Evolutionary conservation across 306 rosid genomes (phyloP), one percentile per base, ranked within the genome.

Genomic region (Ochetophila trinervis): DNA sequence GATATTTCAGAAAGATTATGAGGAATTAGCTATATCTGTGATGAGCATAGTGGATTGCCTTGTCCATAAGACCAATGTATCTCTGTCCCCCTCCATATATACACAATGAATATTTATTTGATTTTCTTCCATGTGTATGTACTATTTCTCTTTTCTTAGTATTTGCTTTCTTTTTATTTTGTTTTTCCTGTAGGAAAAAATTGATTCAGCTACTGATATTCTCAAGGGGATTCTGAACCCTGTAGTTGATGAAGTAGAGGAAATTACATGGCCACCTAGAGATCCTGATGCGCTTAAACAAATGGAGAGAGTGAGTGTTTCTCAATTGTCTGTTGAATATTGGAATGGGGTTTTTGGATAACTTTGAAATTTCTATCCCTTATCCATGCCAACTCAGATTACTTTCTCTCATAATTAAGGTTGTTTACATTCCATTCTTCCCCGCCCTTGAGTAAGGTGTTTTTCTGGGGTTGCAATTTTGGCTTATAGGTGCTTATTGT

Each of bases 241-340:
- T 65, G 91, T 85, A 64, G 79, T 87, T 66, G 85, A 83, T 72
- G 85, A 79, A 36, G 93, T 65, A 53, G 95, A 85, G 67, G 96
- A 92, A 79, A 86, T 92, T 79, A 19, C 64, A 36, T 89, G 98
- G 98, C 96, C 98, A 68, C 98, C 96, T 12, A 84, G 80, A 78
- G 90, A 92, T 78, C 95, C 86, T 3, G 75, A 75, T 72, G 87
- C 88, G 35, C 86, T 89, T 60, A 68, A 63, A 45, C 74, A 76
- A 74, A 85, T 92, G 98, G 87, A 89, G 71, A 84, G 69, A 70
- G 98, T 87, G 60, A 30, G 81, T 69, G 73, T 40, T 55, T 51
- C 21, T 40, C 27, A 1, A 53, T 57, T 56, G n/a, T 40, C 24
- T 52, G 3, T 63, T 52, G 34, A 18, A 21, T 4, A 44, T 5